Base-by-base conservation (phyloP, 371 early-diverging fungal species). In the Circinella umbellata region DNA sequence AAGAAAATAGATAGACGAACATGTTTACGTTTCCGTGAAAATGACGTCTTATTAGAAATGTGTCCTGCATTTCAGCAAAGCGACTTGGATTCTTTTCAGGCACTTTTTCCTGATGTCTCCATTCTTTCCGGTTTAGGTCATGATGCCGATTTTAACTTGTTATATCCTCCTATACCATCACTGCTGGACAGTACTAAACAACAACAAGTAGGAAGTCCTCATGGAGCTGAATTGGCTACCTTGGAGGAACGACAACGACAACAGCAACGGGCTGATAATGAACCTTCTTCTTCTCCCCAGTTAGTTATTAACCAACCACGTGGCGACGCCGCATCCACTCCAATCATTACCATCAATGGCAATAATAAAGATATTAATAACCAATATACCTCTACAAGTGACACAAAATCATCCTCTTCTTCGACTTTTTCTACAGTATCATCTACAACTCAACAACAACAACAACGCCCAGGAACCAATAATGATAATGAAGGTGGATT, bases 61-160 rank as follows among this genome's bases (percentile, higher is more conserved):
- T 77, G 74, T 61, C 74, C 74, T 36, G 73, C 73, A 5, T 68
- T 70, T 59, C 57, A 68, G 15, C 76, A 69, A 62, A 68, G 63
- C 57, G 72, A 72, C 27, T 54, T 63, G 57, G 72, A 72, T 59
- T 68, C 61, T 14, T 68, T 64, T 17, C 64, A 68, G 51, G 72
- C 64, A 10, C 67, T 72, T 14, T 72, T 72, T 60, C 72, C 72
- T 20, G 72, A 72, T 39, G 63, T 69, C 20, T 68, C 72, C 49
- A 63, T 72, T 34, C 68, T 72, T 15, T 61, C 66, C 13, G 71
- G 61, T 48, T 27, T 65, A 10, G 71, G 71, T 10, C 66, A 70
- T 36, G 66, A 70, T 36, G 69, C 63, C 46, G 62, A 61, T 47
- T 42, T 60, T 20, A 55, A 70, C 18, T 51, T 61, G 20, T 35